Base-by-base conservation (phyloP, 148 eudicot species). In the Fallopia convolvulus region DNA sequence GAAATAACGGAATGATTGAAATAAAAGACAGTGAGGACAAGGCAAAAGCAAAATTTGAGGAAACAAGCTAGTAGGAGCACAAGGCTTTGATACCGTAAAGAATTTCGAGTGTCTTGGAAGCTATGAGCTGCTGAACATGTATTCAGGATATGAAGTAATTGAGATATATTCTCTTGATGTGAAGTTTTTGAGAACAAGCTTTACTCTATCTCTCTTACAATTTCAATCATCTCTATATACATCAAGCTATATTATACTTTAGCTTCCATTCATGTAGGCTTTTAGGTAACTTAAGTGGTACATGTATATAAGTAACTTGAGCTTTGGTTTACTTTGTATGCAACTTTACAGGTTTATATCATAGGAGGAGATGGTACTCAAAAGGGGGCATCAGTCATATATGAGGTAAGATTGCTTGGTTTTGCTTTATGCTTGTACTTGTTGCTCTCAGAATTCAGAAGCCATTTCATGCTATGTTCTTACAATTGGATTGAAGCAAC, bases 291-390 rank as follows among this genome's bases (percentile, higher is more conserved):
- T 50, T 13, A 50, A 44, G 2, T 9, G 8, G 10, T 44, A 44
- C 56, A 50, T 44, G 56, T 17, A 14, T 17, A 13, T 13, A 50
- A 17, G 56, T 50, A 17, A 50, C n/a, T 50, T 13, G 17, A 47
- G 56, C 56, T 50, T 50, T 15, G n/a, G 18, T 50, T 50, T 50
- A 17, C 17, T 3, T 14, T 13, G 5, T 33, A 8, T 23, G 9
- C 21, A 23, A 3, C 70, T 11, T 6, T 33, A 23, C 58, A 94
- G 98, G 98, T 94, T 74, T 94, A 94, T 76, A 90, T 94, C 50
- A 92, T 94, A 81, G 98, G 98, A 79, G 98, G 98, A 36, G 97
- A 94, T 83, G 98, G 97, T 49, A 94, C 98, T 76, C 98, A 94
- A 70, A 89, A 82, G 79, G 98, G 98, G 75, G 97, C 98, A 76